These are phyloP conservation scores for Mucor plumbeus DNA, from an alignment of 371 early-diverging fungal species.

Conservation along the genomic window DNA sequence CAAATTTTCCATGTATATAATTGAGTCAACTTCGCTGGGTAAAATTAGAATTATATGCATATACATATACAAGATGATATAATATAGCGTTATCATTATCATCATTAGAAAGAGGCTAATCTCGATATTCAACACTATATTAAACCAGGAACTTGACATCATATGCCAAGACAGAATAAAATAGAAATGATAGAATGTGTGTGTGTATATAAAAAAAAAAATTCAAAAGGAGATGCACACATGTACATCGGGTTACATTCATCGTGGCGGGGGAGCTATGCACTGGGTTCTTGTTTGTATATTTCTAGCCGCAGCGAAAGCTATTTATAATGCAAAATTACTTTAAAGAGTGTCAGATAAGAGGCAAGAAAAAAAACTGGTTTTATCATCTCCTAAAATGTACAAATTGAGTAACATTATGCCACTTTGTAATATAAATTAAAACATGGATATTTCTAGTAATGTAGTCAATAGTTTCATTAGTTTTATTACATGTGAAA, in stretches of 20 bases:
- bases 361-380: not conserved
- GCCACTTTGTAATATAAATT: not conserved
- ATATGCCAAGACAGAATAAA: too few relatives aligned
- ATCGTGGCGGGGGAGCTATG: not conserved
- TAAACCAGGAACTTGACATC: too few relatives aligned
- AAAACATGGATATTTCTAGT: too few relatives aligned
- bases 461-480: not conserved
- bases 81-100: not conserved
- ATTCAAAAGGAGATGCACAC: not conserved
- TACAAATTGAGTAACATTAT: not conserved
- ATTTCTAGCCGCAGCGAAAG: constrained; percentile 3
- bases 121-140: too few relatives aligned
- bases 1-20: not conserved
- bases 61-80: not conserved
- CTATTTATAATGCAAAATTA: not conserved
- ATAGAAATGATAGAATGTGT: too few relatives aligned
- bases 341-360: too few relatives aligned
- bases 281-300: not conserved
- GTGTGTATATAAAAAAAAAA: not conserved
- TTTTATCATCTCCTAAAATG: not conserved
- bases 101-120: too few relatives aligned
- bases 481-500: not conserved
- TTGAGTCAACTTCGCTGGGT: not conserved
- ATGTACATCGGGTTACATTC: not conserved
- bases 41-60: not conserved